phyloP scores from a whole-genome alignment of 768 basidiomycete genomes.

The Suillus brevipes region DNA sequence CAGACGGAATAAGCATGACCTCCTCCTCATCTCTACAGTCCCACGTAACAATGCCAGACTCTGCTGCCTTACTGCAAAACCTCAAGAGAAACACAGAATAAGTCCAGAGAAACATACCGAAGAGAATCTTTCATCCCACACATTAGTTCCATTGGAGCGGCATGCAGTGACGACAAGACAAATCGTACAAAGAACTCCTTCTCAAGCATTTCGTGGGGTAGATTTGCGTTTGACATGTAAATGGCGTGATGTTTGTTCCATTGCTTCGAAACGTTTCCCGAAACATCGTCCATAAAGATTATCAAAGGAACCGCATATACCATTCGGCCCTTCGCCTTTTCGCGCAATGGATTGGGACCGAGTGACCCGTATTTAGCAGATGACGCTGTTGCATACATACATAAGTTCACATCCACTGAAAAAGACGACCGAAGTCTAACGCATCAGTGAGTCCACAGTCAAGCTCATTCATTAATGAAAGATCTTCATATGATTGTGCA shows the following conservation, averaged over 20 bases:
- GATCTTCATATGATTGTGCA: no score
- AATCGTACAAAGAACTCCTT: conserved; percentile 36
- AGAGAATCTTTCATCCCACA: conserved; percentile 32
- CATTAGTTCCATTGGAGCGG: conserved; percentile 39
- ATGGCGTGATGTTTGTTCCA: conserved; percentile 49
- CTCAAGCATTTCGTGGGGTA: conserved; percentile 23
- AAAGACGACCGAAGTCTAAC: no score
- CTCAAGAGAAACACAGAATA: no score
- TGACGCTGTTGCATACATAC: no score
- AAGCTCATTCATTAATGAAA: no score
- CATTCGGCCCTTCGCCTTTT: conserved; percentile 9
- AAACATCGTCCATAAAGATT: conserved; percentile 39
- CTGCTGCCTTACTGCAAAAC: no score
- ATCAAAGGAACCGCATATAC: not conserved
- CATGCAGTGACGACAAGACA: conserved; percentile 39
- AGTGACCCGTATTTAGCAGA: no score
- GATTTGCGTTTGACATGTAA: conserved; percentile 37
- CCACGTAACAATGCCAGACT: no score
- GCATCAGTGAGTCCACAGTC: no score
- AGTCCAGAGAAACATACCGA: conserved; percentile 26
- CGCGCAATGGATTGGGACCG: conserved; percentile 14
- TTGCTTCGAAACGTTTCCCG: conserved; percentile 43
- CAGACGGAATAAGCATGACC: no score
- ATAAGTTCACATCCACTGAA: no score
- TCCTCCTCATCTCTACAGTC: no score